phyloP scores from a whole-genome alignment of 2,329 filamentous ascomycete genomes.

The Thelonectria blattea region DNA sequence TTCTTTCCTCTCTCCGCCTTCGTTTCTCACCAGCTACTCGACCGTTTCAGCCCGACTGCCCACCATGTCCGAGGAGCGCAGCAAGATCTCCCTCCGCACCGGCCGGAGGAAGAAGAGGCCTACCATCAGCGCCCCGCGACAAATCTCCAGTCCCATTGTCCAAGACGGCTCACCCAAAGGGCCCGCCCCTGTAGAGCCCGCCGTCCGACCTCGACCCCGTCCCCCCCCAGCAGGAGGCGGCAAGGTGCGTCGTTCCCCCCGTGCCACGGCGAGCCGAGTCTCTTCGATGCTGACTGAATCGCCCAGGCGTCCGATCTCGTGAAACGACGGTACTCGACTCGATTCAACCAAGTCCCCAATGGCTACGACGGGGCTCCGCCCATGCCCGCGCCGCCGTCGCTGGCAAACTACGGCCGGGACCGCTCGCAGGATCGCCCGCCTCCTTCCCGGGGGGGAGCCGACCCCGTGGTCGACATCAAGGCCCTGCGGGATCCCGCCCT shows the following conservation, averaged over 20 bases:
- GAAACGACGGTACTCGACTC: slow-evolving; percentile 91
- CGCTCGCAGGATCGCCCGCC: slow-evolving; percentile 53
- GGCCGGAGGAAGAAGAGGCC: slow-evolving; percentile 68
- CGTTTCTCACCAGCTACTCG: not conserved
- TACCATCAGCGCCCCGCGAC: slow-evolving; percentile 65
- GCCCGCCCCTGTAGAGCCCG: slow-evolving; percentile 34
- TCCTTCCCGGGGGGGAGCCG: slow-evolving; percentile 59
- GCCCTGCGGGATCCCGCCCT: slow-evolving; percentile 81
- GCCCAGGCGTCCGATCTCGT: slow-evolving; percentile 78
- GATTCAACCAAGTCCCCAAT: slow-evolving; percentile 79
- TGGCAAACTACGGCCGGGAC: slow-evolving; percentile 63
- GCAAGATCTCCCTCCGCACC: slow-evolving; percentile 67
- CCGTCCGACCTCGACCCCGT: slow-evolving; percentile 50
- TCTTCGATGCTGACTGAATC: slow-evolving; percentile 27
- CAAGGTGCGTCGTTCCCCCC: slow-evolving; percentile 52
- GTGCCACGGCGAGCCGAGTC: slow-evolving; percentile 8
- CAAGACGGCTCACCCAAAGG: slow-evolving; percentile 52
- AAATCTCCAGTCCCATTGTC: slow-evolving; percentile 66
- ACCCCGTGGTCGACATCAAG: slow-evolving; percentile 75
- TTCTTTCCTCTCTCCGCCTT: not conserved
- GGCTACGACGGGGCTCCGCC: slow-evolving; percentile 75
- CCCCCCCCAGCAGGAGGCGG: slow-evolving; percentile 59
- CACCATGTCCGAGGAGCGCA: slow-evolving; percentile 66
- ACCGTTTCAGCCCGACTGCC: not conserved
- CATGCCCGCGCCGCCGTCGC: slow-evolving; percentile 70